Percentiles rank a stretch among this genome's conserved stretches.
Conservation (phyloP, 1,139 yeast species). For the Yamadazyma sp. region DNA sequence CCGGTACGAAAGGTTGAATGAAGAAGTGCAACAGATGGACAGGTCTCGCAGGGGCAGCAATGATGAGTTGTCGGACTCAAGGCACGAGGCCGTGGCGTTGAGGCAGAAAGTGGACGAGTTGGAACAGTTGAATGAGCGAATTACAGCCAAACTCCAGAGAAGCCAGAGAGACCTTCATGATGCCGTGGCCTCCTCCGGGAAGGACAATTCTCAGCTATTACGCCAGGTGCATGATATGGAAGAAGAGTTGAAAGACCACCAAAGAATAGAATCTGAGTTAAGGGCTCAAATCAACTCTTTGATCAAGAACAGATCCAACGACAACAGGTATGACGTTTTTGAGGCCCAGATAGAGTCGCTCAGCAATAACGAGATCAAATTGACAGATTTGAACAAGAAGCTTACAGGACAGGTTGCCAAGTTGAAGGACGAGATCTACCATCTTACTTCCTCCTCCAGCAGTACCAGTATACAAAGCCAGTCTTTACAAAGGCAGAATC, state of each 20-base stretch:
- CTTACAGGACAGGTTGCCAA: conserved; percentile 21
- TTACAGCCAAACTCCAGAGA: conserved; percentile 9
- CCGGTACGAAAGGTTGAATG: conserved; percentile 2
- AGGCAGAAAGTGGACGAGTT: conserved; percentile 9
- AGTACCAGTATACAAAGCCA: conserved; percentile 11
- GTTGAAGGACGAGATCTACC: conserved; percentile 22
- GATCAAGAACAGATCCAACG: conserved; percentile 16
- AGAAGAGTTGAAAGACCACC: conserved; percentile 23
- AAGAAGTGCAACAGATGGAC: background rate
- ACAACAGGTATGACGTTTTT: conserved; percentile 13
- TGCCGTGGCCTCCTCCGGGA: conserved; percentile 6
- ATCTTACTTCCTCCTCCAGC: conserved; percentile 16
- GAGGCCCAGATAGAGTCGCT: conserved; percentile 22
- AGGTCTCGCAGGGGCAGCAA: background rate
- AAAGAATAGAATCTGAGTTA: conserved; percentile 21
- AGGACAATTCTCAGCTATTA: conserved; percentile 12
- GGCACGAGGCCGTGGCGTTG: background rate
- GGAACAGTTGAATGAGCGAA: conserved; percentile 4
- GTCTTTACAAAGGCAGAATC: conserved; percentile 17
- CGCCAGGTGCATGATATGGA: conserved; percentile 16
- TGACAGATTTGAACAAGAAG: conserved; percentile 18
- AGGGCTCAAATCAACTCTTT: conserved; percentile 26
- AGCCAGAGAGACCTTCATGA: conserved; percentile 11
- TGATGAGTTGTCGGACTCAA: conserved; percentile 1
- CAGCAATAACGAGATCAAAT: conserved; percentile 18